Base-by-base conservation (phyloP, 352 stramenopile species). In the Halophytophthora polymorphica region DNA sequence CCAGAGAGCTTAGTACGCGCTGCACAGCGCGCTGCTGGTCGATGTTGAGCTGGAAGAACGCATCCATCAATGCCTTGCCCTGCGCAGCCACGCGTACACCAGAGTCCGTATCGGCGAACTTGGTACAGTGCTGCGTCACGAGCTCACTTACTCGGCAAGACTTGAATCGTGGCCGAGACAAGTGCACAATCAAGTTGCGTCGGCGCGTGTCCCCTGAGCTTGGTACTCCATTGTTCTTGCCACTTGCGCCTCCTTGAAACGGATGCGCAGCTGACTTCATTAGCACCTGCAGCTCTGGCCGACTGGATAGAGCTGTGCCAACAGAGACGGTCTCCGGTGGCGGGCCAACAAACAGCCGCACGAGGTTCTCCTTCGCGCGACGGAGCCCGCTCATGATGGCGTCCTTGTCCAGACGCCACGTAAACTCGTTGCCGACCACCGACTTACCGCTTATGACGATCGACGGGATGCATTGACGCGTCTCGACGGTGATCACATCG, bases 1-100 rank as follows among this genome's bases (percentile, higher is more conserved):
- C 94, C 47, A 98, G 78, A 12, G 87, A 83, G 44, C 82, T 89
- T 2, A 98, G 39, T 1, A 93, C 77, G 44, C 84, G 83, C 33
- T 77, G 58, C 3, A 92, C 77, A 8, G 69, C 81, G 13, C 64
- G 68, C 50, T 92, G 79, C 45, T 94, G 83, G 46, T 94, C 83
- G 10, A 86, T 67, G 45, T 94, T 94, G 18, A 94, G 61, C 11
- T 58, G 61, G n/a, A 47, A 55, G 34, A 85, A 91, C 29, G 74
- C 74, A 7, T 81, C 61, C 29, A 88, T 25, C 13, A 88, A 53
- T 14, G 38, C 38, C 38, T 60, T 60, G 3, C 66, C 54, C 6
- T 58, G 58, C 2, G 48, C 37, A 49, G 40, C 45, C 31, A 64
- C 18, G 33, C 31, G 57, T 7, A 43, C 56, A 35, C 63, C 40